Conservation (phyloP, 1,284 basidiomycete species). For the Neonothopanus nambi region DNA sequence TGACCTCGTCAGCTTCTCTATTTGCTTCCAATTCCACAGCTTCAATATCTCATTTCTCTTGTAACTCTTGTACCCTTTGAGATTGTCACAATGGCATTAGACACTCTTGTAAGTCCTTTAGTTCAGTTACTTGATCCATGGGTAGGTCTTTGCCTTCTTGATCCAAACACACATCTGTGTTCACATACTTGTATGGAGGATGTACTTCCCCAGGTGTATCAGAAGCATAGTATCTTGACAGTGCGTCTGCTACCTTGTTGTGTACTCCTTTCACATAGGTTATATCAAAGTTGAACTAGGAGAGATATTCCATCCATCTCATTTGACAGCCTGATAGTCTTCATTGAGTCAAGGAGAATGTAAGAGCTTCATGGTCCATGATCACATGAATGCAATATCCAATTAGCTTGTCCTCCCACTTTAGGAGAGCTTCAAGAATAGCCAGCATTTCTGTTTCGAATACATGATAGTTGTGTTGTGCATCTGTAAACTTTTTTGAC, state of each 20-base stretch:
- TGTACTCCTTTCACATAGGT: no score
- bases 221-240: no score
- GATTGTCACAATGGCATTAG: constrained; percentile 3
- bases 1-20: background rate
- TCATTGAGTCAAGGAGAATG: constrained; percentile 10
- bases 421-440: constrained; percentile 31
- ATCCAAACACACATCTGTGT: constrained; percentile 28
- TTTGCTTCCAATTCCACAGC: constrained; percentile 2
- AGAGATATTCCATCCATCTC: constrained; percentile 35
- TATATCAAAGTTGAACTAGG: constrained; percentile 30
- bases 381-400: constrained; percentile 16
- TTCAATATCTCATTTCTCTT: constrained; percentile 2
- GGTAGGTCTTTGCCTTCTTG: constrained; percentile 27
- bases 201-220: no score
- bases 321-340: constrained; percentile 6
- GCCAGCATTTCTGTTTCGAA: constrained; percentile 38
- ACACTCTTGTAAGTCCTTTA: constrained; percentile 3
- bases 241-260: no score
- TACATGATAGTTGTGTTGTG: constrained; percentile 37
- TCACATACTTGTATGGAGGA: constrained; percentile 25
- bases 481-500: constrained; percentile 38
- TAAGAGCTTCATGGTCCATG: constrained; percentile 10
- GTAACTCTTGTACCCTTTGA: background rate
- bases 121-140: constrained; percentile 7
- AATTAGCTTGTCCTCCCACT: constrained; percentile 32